Evolutionary conservation across 2,329 filamentous ascomycete species (phyloP), one percentile per base, ranked within the genome.

Genomic region (Ceratocystis cacaofunesta): DNA sequence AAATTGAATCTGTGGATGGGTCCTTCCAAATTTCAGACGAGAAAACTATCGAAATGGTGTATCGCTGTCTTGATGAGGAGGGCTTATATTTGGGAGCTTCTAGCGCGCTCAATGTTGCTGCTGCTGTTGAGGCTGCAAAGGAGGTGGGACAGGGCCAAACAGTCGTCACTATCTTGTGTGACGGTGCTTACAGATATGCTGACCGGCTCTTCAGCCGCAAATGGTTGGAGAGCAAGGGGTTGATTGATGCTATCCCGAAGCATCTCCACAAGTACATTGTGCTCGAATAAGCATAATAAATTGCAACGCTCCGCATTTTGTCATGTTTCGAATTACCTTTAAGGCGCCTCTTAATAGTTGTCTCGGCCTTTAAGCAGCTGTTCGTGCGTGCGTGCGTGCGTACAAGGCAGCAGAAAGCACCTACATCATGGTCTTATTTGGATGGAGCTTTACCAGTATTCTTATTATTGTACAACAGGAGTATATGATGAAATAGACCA

Each of bases 11-110:
- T 57, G 72, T 97, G 17, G 94, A 97, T 76, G 92, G 87, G 67
- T 90, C 90, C 44, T 72, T 99, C 71, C 81, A 86, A 73, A 90
- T 99, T 70, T 82, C 85, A 68, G 94, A 99, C 73, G 91, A 94
- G 78, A 92, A 95, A 83, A 95, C 86, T 72, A 92, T 99, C 70
- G 90, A 89, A 76, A 97, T 96, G 94, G 90, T 99, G 57, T 99
- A 97, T 78, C 81, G 92, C 69, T 96, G 92, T 73, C 79, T 99
- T 69, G 92, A 97, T 72, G 91, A 97, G 76, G 94, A 99, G 74
- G 94, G 94, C 1, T 77, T 99, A 63, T 99, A 99, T 75, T 81
- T 99, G 1, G 94, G 94, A 68, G 94, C 94, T 46, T 96, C 90
- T 77, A 95, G 90, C 28, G 89, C 90, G 67, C 79, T 99, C 72